Conservation (phyloP, 257 asterid species). For the Solanum paucissectum region DNA sequence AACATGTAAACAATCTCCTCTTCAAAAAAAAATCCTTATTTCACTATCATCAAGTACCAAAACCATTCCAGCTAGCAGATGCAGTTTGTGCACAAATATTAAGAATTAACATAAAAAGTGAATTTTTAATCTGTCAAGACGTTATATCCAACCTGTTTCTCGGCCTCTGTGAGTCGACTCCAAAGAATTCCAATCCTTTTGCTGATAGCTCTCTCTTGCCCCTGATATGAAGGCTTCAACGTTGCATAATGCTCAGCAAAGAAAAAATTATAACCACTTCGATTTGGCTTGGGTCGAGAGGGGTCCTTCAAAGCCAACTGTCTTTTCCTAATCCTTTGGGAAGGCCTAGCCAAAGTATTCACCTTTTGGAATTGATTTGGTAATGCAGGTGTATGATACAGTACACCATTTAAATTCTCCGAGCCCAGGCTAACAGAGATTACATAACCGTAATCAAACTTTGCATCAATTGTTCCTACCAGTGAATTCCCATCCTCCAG, state of each 20-base stretch:
- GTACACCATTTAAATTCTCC: slow-evolving; percentile 68
- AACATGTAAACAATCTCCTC: neutral
- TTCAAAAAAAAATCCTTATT: neutral
- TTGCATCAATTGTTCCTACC: slow-evolving; percentile 79
- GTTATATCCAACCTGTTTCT: slow-evolving; percentile 49
- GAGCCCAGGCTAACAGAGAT: slow-evolving; percentile 59
- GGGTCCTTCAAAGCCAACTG: slow-evolving; percentile 49
- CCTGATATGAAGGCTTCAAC: slow-evolving; percentile 68
- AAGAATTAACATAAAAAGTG: neutral
- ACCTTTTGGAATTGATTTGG: slow-evolving; percentile 23
- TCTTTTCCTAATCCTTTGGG: slow-evolving; percentile 33
- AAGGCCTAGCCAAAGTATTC: slow-evolving; percentile 18
- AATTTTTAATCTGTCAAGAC: neutral
- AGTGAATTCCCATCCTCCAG: slow-evolving; percentile 50
- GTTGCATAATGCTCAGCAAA: slow-evolving; percentile 77
- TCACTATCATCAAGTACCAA: neutral
- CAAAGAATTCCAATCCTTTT: slow-evolving; percentile 71
- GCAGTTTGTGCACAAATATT: neutral
- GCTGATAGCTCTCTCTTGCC: slow-evolving; percentile 78
- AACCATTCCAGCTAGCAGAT: neutral
- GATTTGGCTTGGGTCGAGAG: slow-evolving; percentile 59
- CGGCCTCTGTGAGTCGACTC: slow-evolving; percentile 70
- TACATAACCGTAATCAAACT: slow-evolving; percentile 79
- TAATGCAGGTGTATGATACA: slow-evolving; percentile 49
- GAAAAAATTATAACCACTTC: slow-evolving; percentile 88